phyloP scores from a whole-genome alignment of 2,329 filamentous ascomycete species.

The Talaromyces sp. region DNA sequence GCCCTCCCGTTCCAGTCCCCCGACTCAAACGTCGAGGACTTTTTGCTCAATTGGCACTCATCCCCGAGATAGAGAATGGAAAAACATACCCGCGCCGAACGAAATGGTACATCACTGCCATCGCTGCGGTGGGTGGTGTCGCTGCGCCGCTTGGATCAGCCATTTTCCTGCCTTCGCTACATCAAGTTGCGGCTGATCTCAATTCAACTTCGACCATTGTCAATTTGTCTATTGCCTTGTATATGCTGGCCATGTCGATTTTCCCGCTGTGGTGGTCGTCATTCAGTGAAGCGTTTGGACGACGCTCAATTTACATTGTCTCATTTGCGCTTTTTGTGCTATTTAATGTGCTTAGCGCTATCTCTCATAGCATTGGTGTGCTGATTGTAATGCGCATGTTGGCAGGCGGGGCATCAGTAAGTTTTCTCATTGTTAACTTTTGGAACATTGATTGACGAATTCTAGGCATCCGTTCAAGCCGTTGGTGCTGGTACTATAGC shows the following conservation, averaged over 20 bases:
- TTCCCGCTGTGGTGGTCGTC: slow-evolving; percentile 86
- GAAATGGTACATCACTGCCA: slow-evolving; percentile 81
- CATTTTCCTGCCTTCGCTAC: slow-evolving; percentile 74
- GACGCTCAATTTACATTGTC: slow-evolving; percentile 72
- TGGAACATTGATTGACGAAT: background rate
- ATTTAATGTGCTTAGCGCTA: slow-evolving; percentile 66
- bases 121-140: slow-evolving; percentile 72
- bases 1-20: slow-evolving; percentile 48
- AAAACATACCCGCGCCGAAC: slow-evolving; percentile 67
- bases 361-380: slow-evolving; percentile 69
- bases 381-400: slow-evolving; percentile 73
- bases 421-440: background rate
- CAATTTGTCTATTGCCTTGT: slow-evolving; percentile 73
- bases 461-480: slow-evolving; percentile 68
- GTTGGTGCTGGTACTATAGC: slow-evolving; percentile 81
- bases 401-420: slow-evolving; percentile 64
- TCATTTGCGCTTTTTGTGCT: slow-evolving; percentile 71
- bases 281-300: slow-evolving; percentile 68
- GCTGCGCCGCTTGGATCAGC: slow-evolving; percentile 79
- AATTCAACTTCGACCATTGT: slow-evolving; percentile 62
- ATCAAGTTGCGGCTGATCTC: slow-evolving; percentile 61
- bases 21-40: slow-evolving; percentile 64
- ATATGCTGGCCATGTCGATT: slow-evolving; percentile 79
- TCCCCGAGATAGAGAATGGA: slow-evolving; percentile 76
- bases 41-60: slow-evolving; percentile 64